Evolutionary conservation across 805 yeast species (phyloP).

Genomic region (Hagleromyces aurorensis): DNA sequence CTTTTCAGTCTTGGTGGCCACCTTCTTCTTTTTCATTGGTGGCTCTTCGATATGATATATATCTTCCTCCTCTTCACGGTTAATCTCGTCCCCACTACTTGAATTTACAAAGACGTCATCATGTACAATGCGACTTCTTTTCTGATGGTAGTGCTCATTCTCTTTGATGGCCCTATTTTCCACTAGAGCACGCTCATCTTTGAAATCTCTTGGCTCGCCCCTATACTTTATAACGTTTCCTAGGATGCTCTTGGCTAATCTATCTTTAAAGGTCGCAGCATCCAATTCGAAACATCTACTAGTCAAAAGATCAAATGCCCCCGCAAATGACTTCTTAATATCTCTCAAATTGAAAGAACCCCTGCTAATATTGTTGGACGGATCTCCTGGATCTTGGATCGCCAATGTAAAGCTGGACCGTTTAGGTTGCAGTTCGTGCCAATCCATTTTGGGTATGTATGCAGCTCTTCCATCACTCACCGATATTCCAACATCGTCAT

Average conservation of each 20-base stretch:
- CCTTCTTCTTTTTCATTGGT: slow-evolving; percentile 1
- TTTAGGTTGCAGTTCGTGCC: slow-evolving; percentile 36
- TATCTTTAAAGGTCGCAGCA: slow-evolving; percentile 51
- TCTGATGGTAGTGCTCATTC: slow-evolving; percentile 26
- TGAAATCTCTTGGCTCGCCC: slow-evolving; percentile 70
- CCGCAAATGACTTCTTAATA: slow-evolving; percentile 77
- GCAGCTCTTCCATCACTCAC: slow-evolving; percentile 47
- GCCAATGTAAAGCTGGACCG: slow-evolving; percentile 54
- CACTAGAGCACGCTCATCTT: slow-evolving; percentile 62
- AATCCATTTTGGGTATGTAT: slow-evolving; percentile 52
- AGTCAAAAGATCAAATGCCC: slow-evolving; percentile 72
- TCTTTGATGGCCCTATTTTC: slow-evolving; percentile 47
- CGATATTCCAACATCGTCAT: slow-evolving; percentile 66
- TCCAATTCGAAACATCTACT: slow-evolving; percentile 70
- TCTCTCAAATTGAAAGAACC: slow-evolving; percentile 76
- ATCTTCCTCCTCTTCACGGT: slow-evolving; percentile 20
- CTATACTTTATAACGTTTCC: slow-evolving; percentile 72
- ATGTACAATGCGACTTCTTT: slow-evolving; percentile 16
- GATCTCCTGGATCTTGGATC: slow-evolving; percentile 85
- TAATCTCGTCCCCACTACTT: slow-evolving; percentile 20
- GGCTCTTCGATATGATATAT: slow-evolving; percentile 16
- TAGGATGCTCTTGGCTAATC: slow-evolving; percentile 65
- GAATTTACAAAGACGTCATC: slow-evolving; percentile 17
- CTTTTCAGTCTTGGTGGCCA: too few relatives aligned
- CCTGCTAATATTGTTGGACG: slow-evolving; percentile 70